Base-by-base conservation (phyloP, 148 eudicot genomes). In the Fallopia convolvulus region DNA sequence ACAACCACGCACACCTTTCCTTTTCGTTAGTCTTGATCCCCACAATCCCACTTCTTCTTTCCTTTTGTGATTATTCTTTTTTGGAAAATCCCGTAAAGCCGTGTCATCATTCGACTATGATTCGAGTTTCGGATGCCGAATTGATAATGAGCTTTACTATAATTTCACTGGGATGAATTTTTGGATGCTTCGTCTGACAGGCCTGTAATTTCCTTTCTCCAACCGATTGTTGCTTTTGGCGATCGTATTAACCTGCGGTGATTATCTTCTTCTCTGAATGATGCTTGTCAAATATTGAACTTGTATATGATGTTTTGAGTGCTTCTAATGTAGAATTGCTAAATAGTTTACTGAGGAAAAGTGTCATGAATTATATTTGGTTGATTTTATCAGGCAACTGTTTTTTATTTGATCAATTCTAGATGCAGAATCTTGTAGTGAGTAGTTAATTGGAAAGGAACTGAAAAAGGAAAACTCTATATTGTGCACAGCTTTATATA, bases 371-470 rank as follows among this genome's bases (percentile, higher is more conserved):
- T 15, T 5, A 68, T 63, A 8, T 68, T 39, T 68, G 72, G 44
- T 30, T 65, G 40, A 65, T 30, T 13, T 30, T 63, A 11, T 60
- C 4, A 21, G 2, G 14, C 5, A 0, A 23, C 0, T 58, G 12
- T 8, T 65, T 32, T 30, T 32, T 12, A 68, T 68, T 68, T 68
- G 21, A 18, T 68, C 44, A 14, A 39, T 36, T 39, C 44, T 68
- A 17, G 72, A 39, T 39, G 70, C 70, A 30, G 7, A 63, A 3
- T 65, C 41, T 32, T 65, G 70, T 32, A 3, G 14, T 7, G 70
- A 65, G n/a, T 58, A 58, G 65, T 61, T 68, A 68, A 11, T 68
- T 68, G 44, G 44, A 36, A 8, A 68, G 18, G 39, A 68, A 68
- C 15, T 66, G 14, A 26, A 5, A 33, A 15, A 5, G 15, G 72